phyloP scores from a whole-genome alignment of 371 early-diverging fungal genomes.

The Mucor velutinosus region DNA sequence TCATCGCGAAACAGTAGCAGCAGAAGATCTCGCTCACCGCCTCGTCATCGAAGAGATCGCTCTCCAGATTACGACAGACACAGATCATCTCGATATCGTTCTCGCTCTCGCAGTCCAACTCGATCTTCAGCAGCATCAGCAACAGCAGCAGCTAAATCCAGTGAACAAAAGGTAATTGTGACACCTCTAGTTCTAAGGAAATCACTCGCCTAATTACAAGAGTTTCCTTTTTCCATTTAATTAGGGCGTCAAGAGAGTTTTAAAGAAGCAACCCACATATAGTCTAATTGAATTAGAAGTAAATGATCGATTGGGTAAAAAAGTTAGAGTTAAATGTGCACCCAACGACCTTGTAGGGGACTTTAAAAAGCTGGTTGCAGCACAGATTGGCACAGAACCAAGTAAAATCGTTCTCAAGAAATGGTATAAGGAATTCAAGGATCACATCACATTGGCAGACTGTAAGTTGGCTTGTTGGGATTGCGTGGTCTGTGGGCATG shows the following conservation, averaged over 20 bases:
- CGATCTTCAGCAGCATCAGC: not conserved
- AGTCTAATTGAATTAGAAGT: slow-evolving; percentile 71
- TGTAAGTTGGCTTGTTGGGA: slow-evolving; percentile 52
- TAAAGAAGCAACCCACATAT: slow-evolving; percentile 28
- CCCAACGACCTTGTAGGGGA: slow-evolving; percentile 89
- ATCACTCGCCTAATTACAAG: not conserved
- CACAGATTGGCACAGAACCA: slow-evolving; percentile 91
- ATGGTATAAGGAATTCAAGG: slow-evolving; percentile 90
- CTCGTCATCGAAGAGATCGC: too few relatives aligned
- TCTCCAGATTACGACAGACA: too few relatives aligned
- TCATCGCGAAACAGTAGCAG: not conserved
- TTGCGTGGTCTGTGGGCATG: not conserved
- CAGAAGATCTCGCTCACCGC: slow-evolving; percentile 9
- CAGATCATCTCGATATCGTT: not conserved
- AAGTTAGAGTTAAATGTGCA: slow-evolving; percentile 87
- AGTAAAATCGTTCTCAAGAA: slow-evolving; percentile 93
- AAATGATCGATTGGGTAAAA: slow-evolving; percentile 94
- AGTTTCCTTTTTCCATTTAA: not conserved
- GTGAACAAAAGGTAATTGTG: not conserved
- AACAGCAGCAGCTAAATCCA: slow-evolving; percentile 1
- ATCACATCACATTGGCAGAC: slow-evolving; percentile 92
- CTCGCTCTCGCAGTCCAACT: not conserved
- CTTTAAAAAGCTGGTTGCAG: slow-evolving; percentile 90
- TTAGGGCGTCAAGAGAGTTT: slow-evolving; percentile 14
- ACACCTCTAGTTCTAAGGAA: not conserved